A percentile compares a stretch with the other conserved stretches of the same genome.
phyloP scores from a whole-genome alignment of 805 yeast genomes.

The Huiozyma naganishii region DNA sequence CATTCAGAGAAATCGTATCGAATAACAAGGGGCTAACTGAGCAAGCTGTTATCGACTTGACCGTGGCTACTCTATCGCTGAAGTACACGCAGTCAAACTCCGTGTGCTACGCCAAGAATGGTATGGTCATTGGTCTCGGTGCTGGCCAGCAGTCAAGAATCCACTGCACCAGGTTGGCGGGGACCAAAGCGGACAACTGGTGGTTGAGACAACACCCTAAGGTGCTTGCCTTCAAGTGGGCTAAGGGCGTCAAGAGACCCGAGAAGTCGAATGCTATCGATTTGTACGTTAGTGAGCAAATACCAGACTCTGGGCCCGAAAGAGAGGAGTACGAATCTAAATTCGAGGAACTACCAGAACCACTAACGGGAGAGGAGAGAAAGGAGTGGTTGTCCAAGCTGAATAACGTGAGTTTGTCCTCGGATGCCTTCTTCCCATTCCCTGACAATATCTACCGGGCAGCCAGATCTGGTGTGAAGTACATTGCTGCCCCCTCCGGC shows the following conservation, averaged over 20 bases:
- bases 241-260: slow-evolving; percentile 95
- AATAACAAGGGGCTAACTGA: slow-evolving; percentile 77
- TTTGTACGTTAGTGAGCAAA: slow-evolving; percentile 80
- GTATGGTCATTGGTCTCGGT: slow-evolving; percentile 98
- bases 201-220: slow-evolving; percentile 98
- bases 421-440: slow-evolving; percentile 99
- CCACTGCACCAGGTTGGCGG: slow-evolving; percentile 98
- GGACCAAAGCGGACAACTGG: slow-evolving; percentile 99
- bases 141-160: slow-evolving; percentile 99
- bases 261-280: slow-evolving; percentile 98
- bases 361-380: slow-evolving; percentile 75
- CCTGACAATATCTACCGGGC: slow-evolving; percentile 98
- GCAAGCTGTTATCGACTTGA: slow-evolving; percentile 86
- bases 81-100: slow-evolving; percentile 98
- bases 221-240: slow-evolving; percentile 91
- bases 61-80: slow-evolving; percentile 94
- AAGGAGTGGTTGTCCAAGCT: slow-evolving; percentile 75
- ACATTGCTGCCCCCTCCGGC: slow-evolving; percentile 93
- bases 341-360: slow-evolving; percentile 74
- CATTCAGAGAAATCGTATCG: slow-evolving; percentile 88
- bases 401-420: slow-evolving; percentile 79
- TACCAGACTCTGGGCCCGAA: slow-evolving; percentile 88
- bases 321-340: slow-evolving; percentile 84
- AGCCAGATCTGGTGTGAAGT: slow-evolving; percentile 91
- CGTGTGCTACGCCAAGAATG: slow-evolving; percentile 95